Percentiles rank a stretch among this genome's conserved stretches.
These are phyloP conservation scores for Malassezia psittaci DNA, from an alignment of 1,284 basidiomycete genomes.

Conservation along the genomic window DNA sequence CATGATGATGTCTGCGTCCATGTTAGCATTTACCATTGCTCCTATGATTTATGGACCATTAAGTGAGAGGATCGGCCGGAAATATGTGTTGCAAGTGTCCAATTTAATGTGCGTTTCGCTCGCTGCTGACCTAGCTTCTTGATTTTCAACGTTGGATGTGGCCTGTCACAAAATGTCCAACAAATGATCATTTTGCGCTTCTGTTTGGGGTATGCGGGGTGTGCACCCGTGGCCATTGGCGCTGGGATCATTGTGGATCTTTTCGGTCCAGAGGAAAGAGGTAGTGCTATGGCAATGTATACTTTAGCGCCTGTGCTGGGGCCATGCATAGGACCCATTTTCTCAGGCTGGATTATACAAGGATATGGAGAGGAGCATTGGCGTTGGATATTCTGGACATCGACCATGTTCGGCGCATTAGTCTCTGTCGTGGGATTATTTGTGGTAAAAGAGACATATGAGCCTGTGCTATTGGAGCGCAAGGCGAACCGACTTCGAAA, in stretches of 20 bases:
- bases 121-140: not conserved
- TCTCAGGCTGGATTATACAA: slow-evolving; percentile 28
- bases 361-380: slow-evolving; percentile 17
- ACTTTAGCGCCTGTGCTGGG: slow-evolving; percentile 53
- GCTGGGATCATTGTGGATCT: slow-evolving; percentile 64
- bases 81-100: slow-evolving; percentile 6
- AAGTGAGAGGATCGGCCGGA: slow-evolving; percentile 11
- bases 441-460: slow-evolving; percentile 44
- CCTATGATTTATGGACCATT: slow-evolving; percentile 9
- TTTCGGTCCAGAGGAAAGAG: slow-evolving; percentile 55
- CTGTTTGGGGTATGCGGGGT: slow-evolving; percentile 37
- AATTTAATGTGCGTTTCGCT: slow-evolving; percentile 4
- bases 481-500: slow-evolving; percentile 51
- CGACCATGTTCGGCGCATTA: slow-evolving; percentile 24
- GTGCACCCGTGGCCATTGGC: slow-evolving; percentile 37
- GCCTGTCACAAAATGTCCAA: slow-evolving; percentile 20
- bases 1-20: slow-evolving; percentile 13
- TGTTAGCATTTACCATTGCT: slow-evolving; percentile 9
- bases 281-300: slow-evolving; percentile 45
- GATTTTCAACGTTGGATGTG: slow-evolving; percentile 18
- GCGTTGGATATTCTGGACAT: slow-evolving; percentile 30
- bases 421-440: slow-evolving; percentile 29
- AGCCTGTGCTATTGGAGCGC: slow-evolving; percentile 37
- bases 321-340: slow-evolving; percentile 26
- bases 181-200: slow-evolving; percentile 29